Conservation (phyloP, 2,329 filamentous ascomycete species). For the Trichoderma harzianum region DNA sequence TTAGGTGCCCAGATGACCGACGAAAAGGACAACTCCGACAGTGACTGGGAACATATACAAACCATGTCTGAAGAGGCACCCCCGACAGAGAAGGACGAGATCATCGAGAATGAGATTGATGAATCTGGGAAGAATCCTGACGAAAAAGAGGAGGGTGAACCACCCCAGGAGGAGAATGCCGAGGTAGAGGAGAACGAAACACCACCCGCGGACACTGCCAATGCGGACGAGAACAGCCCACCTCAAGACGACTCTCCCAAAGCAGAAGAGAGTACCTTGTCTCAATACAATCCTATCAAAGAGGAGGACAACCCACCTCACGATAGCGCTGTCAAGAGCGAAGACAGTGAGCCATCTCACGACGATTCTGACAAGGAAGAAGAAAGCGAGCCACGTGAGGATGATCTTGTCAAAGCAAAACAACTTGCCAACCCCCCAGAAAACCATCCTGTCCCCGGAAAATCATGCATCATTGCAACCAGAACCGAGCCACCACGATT, state of each 20-base stretch:
- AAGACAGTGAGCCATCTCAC: neutral
- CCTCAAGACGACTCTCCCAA: too few species aligned
- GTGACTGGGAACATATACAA: neutral
- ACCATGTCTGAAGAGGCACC: neutral
- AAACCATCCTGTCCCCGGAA: neutral
- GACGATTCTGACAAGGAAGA: neutral
- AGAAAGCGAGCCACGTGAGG: neutral
- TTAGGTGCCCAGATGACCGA: neutral
- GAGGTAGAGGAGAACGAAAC: neutral
- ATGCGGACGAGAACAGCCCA: too few species aligned
- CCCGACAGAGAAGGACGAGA: neutral
- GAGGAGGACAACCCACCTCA: too few species aligned
- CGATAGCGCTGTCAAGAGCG: rapidly evolving
- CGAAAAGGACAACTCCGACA: neutral
- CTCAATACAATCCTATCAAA: too few species aligned
- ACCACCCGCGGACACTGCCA: too few species aligned
- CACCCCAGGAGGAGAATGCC: neutral
- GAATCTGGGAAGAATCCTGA: neutral
- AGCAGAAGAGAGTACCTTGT: too few species aligned
- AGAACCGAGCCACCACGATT: neutral
- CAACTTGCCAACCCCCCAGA: neutral
- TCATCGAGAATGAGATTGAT: neutral
- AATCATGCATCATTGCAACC: neutral
- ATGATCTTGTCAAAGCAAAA: neutral
- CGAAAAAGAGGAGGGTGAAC: neutral